Percentiles rank a stretch among this genome's conserved stretches.
These are phyloP conservation scores for Amyloporia xantha DNA, from an alignment of 768 basidiomycete genomes.

Conservation along the genomic window DNA sequence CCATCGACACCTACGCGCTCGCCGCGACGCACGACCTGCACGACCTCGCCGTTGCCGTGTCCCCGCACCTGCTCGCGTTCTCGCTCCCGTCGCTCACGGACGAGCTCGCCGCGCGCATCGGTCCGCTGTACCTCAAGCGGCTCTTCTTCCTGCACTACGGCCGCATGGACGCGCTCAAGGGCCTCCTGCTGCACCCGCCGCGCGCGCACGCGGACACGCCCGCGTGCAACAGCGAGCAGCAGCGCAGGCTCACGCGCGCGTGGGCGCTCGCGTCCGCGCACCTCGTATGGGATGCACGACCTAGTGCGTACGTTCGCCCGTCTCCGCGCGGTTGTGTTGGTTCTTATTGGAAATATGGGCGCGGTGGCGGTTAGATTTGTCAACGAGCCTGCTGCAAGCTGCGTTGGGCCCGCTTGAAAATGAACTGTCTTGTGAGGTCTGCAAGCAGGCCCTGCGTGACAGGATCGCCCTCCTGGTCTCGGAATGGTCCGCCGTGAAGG, in stretches of 20 bases:
- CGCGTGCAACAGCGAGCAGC: slow-evolving; percentile 14
- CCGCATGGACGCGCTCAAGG: slow-evolving; percentile 30
- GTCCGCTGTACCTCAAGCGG: slow-evolving; percentile 35
- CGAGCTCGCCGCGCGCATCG: slow-evolving; percentile 31
- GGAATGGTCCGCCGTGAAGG: slow-evolving; percentile 75
- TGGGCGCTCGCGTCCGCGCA: slow-evolving; percentile 26
- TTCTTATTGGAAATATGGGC: not conserved
- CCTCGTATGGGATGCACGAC: slow-evolving; percentile 23
- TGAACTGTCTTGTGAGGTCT: slow-evolving; percentile 58
- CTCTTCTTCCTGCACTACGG: slow-evolving; percentile 33
- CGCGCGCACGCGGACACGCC: slow-evolving; percentile 16
- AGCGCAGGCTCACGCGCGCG: slow-evolving; percentile 20
- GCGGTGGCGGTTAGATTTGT: slow-evolving; percentile 43
- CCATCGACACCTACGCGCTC: slow-evolving; percentile 37
- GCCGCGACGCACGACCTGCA: slow-evolving; percentile 31
- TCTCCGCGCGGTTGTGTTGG: too few relatives aligned
- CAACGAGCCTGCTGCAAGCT: slow-evolving; percentile 59
- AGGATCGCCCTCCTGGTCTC: slow-evolving; percentile 56
- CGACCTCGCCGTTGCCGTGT: slow-evolving; percentile 32
- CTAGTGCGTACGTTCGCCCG: slow-evolving; percentile 13
- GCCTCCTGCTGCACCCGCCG: slow-evolving; percentile 23
- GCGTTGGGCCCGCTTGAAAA: slow-evolving; percentile 62
- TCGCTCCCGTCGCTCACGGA: slow-evolving; percentile 31
- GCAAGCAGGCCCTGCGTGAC: slow-evolving; percentile 50
- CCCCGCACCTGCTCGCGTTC: slow-evolving; percentile 32